phyloP scores from a whole-genome alignment of 768 basidiomycete species.

The Serendipita sp. region DNA sequence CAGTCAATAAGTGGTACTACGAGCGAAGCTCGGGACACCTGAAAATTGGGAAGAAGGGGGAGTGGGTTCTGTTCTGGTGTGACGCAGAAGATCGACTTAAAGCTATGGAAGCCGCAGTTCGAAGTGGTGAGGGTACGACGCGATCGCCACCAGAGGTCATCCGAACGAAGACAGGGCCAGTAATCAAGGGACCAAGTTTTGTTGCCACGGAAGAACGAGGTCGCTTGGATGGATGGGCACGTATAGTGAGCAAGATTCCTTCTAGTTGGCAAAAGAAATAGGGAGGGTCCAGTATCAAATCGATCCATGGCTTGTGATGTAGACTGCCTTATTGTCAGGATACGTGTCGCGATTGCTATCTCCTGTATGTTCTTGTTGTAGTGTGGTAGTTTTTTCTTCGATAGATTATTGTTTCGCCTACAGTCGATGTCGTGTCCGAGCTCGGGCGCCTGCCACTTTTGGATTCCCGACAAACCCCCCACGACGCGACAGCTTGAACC shows the following conservation, averaged over 20 bases:
- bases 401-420: too few relatives aligned
- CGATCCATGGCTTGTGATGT: background rate
- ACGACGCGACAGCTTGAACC: background rate
- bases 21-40: conserved; percentile 88
- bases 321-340: background rate
- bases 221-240: conserved; percentile 51
- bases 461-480: too few relatives aligned
- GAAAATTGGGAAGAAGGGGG: conserved; percentile 37
- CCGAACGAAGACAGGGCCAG: conserved; percentile 33
- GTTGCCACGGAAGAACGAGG: conserved; percentile 66
- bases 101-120: conserved; percentile 5
- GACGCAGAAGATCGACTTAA: conserved; percentile 81
- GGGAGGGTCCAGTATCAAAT: background rate
- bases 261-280: conserved; percentile 45
- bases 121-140: conserved; percentile 19
- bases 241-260: conserved; percentile 52
- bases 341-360: background rate
- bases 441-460: too few relatives aligned
- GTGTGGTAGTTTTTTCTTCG: background rate
- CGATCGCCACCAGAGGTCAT: conserved; percentile 37
- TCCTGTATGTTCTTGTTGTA: background rate
- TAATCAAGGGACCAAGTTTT: conserved; percentile 40
- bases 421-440: too few relatives aligned
- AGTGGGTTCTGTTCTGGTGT: conserved; percentile 97
- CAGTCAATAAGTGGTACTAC: conserved; percentile 98